These are phyloP conservation scores for Leishmania braziliensis DNA, from an alignment of 208 protist species.

Conservation along the genomic window DNA sequence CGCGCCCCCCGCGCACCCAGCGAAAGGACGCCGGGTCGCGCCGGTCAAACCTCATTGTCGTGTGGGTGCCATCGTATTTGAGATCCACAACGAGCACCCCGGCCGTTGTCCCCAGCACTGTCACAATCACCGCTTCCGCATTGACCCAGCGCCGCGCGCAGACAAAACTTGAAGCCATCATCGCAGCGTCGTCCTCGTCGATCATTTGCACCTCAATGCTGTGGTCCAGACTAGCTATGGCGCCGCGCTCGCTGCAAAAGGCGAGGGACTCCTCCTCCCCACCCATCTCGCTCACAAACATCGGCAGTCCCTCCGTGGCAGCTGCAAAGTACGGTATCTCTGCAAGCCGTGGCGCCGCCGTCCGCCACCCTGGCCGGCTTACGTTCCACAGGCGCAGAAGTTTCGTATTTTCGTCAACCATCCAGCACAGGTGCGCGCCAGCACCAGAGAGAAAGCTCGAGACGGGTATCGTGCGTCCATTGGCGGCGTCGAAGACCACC, in stretches of 20 bases:
- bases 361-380: slow-evolving; percentile 43
- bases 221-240: slow-evolving; percentile 80
- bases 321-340: slow-evolving; percentile 71
- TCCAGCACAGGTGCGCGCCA: slow-evolving; percentile 75
- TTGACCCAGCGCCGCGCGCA: slow-evolving; percentile 48
- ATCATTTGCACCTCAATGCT: slow-evolving; percentile 76
- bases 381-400: slow-evolving; percentile 78
- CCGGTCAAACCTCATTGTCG: slow-evolving; percentile 55
- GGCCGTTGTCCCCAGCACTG: slow-evolving; percentile 57
- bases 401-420: slow-evolving; percentile 70
- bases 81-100: slow-evolving; percentile 65
- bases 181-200: slow-evolving; percentile 33
- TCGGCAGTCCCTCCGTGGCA: slow-evolving; percentile 52
- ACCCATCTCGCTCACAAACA: slow-evolving; percentile 80
- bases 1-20: slow-evolving; percentile 19
- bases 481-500: slow-evolving; percentile 5
- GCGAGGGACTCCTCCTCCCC: slow-evolving; percentile 66
- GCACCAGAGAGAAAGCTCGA: slow-evolving; percentile 64
- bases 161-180: slow-evolving; percentile 62
- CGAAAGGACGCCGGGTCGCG: slow-evolving; percentile 26
- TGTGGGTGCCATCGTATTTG: slow-evolving; percentile 65
- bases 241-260: slow-evolving; percentile 78
- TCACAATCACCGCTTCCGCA: slow-evolving; percentile 43
- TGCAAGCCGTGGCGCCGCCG: slow-evolving; percentile 55
- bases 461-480: slow-evolving; percentile 5